A percentile compares a stretch with the other conserved stretches of the same genome.
Evolutionary conservation across 148 eudicot species (phyloP).

Genomic region (Pouteria glomerata): DNA sequence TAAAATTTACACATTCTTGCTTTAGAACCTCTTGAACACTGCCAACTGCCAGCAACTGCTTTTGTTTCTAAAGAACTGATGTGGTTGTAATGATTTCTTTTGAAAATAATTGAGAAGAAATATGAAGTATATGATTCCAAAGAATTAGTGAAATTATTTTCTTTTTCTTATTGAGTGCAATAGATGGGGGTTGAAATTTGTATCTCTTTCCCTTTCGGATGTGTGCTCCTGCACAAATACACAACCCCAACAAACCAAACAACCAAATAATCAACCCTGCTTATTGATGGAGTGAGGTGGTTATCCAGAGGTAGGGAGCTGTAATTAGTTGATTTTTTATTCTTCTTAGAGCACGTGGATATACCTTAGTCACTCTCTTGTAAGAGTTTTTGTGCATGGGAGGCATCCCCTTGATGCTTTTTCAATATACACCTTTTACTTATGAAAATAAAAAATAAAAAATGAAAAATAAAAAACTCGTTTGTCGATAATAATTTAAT

Average conservation of each 20-base stretch:
- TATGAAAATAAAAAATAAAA: no score
- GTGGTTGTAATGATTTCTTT: not conserved
- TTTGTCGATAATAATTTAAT: not conserved
- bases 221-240: no score
- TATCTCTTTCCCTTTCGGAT: no score
- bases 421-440: no score
- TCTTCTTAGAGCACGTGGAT: no score
- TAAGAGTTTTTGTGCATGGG: no score
- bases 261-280: not conserved
- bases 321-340: no score
- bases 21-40: not conserved
- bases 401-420: no score
- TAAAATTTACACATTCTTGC: no score
- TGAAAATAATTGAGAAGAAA: not conserved
- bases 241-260: not conserved
- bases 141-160: not conserved
- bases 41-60: not conserved
- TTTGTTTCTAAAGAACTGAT: not conserved
- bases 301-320: no score
- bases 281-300: not conserved
- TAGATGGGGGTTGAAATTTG: not conserved
- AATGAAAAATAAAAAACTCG: no score
- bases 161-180: not conserved
- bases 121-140: not conserved
- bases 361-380: no score